These are phyloP conservation scores for Tricholoma saponaceum DNA, from an alignment of 768 basidiomycete species.

Conservation along the genomic window DNA sequence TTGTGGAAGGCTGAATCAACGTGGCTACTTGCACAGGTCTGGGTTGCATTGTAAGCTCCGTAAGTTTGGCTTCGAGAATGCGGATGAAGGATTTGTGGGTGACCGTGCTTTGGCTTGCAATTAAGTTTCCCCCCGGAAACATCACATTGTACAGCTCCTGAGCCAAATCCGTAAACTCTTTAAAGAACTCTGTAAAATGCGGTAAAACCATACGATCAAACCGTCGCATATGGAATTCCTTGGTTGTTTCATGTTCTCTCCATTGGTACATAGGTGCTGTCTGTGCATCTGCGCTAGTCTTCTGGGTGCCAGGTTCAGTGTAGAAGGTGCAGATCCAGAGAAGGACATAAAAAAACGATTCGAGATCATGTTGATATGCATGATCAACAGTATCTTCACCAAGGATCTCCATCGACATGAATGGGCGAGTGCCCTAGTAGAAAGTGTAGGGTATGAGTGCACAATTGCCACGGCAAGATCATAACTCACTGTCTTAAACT, in stretches of 20 bases:
- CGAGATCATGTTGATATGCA: background rate
- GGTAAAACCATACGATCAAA: background rate
- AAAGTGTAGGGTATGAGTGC: background rate
- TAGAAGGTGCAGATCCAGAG: background rate
- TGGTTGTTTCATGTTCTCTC: background rate
- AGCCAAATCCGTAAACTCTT: background rate
- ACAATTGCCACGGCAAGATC: background rate
- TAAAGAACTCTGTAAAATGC: background rate
- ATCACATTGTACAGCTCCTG: background rate
- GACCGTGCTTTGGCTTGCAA: background rate
- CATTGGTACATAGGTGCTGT: background rate
- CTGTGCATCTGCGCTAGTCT: background rate
- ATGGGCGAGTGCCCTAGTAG: background rate
- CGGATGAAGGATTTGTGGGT: background rate
- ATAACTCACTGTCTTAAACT: background rate
- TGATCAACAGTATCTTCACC: background rate
- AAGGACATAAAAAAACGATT: background rate
- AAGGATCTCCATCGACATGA: background rate
- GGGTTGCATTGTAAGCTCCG: background rate
- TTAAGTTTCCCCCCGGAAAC: background rate
- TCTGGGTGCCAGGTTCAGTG: background rate
- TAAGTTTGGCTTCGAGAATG: background rate
- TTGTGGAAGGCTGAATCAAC: background rate
- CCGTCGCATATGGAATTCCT: background rate
- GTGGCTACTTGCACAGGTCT: background rate